Evolutionary conservation across 1,284 basidiomycete species (phyloP).

Genomic region (Bondarzewia mesenterica): DNA sequence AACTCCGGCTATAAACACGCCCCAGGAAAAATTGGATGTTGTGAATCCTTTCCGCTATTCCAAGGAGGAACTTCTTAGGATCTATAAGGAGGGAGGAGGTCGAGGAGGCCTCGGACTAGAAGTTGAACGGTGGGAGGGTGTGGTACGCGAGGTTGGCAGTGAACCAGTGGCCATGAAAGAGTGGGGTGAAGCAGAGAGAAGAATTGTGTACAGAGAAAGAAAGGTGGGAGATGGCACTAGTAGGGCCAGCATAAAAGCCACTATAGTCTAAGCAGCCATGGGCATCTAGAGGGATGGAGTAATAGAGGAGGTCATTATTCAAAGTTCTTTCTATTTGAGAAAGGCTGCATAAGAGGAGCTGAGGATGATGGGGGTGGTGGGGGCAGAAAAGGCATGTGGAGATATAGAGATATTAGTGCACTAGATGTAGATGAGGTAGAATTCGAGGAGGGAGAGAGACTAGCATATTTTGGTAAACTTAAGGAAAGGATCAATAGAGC

Average conservation of each 20-base stretch:
- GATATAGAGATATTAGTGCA: slow-evolving; percentile 5
- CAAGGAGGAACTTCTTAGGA: slow-evolving; percentile 76
- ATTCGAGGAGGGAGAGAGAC: slow-evolving; percentile 63
- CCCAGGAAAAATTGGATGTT: slow-evolving; percentile 51
- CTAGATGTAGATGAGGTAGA: slow-evolving; percentile 44
- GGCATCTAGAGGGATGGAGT: slow-evolving; percentile 48
- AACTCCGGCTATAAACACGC: slow-evolving; percentile 43
- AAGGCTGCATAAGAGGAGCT: neutral
- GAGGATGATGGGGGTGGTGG: neutral
- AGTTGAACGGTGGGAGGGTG: slow-evolving; percentile 80
- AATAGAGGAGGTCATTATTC: slow-evolving; percentile 8
- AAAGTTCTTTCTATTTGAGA: neutral
- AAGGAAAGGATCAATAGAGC: slow-evolving; percentile 56
- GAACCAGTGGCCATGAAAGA: slow-evolving; percentile 77
- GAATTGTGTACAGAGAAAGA: slow-evolving; percentile 38
- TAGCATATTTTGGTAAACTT: slow-evolving; percentile 69
- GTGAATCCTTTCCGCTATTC: slow-evolving; percentile 79
- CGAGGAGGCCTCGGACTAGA: slow-evolving; percentile 72
- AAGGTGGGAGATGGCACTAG: slow-evolving; percentile 60
- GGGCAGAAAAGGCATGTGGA: neutral
- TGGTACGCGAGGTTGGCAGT: slow-evolving; percentile 66
- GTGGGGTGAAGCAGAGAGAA: slow-evolving; percentile 78
- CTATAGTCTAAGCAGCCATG: slow-evolving; percentile 54
- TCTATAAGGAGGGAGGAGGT: slow-evolving; percentile 76
- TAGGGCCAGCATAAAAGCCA: slow-evolving; percentile 67